These are phyloP conservation scores for Solanum ossicruentum DNA, from an alignment of 257 asterid species.

Conservation along the genomic window DNA sequence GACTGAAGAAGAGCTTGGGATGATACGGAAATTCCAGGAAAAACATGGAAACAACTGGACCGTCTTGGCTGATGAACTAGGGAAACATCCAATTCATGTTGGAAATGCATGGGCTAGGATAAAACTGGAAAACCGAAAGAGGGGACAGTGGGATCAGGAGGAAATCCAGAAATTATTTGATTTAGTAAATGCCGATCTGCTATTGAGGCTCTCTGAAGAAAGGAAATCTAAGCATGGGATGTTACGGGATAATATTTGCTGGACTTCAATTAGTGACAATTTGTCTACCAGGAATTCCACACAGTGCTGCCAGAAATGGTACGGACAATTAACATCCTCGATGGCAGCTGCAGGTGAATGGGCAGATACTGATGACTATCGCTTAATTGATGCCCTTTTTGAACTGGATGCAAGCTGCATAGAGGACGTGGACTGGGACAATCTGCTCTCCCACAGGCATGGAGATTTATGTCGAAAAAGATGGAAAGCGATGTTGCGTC, in stretches of 20 bases:
- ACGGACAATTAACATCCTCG: not conserved
- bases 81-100: not conserved
- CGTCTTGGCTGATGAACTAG: not conserved
- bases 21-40: not conserved
- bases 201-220: not conserved
- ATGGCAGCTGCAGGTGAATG: not conserved
- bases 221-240: not conserved
- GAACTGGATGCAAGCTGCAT: not conserved
- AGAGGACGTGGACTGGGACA: no score
- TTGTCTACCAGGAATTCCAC: not conserved
- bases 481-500: slow-evolving; percentile 7
- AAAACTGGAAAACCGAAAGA: not conserved
- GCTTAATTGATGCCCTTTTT: not conserved
- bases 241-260: not conserved
- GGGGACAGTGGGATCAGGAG: not conserved
- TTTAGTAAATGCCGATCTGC: not conserved
- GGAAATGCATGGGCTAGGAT: not conserved
- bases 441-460: not conserved
- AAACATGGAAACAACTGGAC: not conserved
- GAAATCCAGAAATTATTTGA: not conserved
- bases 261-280: not conserved
- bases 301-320: not conserved
- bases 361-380: slow-evolving; percentile 2
- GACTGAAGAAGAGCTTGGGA: not conserved
- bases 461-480: slow-evolving; percentile 4